phyloP scores from a whole-genome alignment of 805 yeast species.

The Sugiyamaella chiloensis region DNA sequence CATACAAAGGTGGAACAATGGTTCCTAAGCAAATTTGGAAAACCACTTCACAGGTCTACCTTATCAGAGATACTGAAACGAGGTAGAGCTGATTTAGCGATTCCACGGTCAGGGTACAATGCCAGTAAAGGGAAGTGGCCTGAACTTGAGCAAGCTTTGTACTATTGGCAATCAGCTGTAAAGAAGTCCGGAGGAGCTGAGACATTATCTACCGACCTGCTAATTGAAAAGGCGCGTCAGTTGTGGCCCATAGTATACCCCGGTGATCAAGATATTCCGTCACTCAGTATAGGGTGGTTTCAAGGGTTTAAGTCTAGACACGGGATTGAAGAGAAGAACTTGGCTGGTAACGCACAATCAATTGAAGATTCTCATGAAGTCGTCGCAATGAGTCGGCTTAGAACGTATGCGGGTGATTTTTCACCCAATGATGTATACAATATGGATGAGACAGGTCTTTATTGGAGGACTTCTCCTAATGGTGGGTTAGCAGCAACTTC shows the following conservation, averaged over 20 bases:
- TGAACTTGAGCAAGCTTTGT: neutral
- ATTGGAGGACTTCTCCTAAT: neutral
- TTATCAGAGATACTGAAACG: too few species aligned
- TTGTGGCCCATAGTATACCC: neutral
- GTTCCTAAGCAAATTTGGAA: too few species aligned
- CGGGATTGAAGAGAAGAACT: neutral
- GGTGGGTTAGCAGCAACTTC: too few species aligned
- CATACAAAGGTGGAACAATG: too few species aligned
- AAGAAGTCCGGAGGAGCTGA: neutral
- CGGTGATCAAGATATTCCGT: neutral
- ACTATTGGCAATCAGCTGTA: neutral
- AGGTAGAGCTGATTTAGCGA: too few species aligned
- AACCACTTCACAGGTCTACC: too few species aligned
- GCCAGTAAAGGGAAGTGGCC: neutral
- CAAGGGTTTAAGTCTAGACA: neutral
- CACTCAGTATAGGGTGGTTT: neutral
- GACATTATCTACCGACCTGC: neutral
- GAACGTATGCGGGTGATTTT: neutral
- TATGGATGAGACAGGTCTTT: neutral
- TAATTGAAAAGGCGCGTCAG: neutral
- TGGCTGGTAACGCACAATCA: neutral
- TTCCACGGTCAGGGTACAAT: too few species aligned
- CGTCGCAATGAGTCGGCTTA: neutral
- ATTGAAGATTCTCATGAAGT: neutral
- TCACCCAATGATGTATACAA: neutral